Evolutionary conservation across 176 grass and related monocot genomes (phyloP).

Genomic region (Luzula sylvatica): DNA sequence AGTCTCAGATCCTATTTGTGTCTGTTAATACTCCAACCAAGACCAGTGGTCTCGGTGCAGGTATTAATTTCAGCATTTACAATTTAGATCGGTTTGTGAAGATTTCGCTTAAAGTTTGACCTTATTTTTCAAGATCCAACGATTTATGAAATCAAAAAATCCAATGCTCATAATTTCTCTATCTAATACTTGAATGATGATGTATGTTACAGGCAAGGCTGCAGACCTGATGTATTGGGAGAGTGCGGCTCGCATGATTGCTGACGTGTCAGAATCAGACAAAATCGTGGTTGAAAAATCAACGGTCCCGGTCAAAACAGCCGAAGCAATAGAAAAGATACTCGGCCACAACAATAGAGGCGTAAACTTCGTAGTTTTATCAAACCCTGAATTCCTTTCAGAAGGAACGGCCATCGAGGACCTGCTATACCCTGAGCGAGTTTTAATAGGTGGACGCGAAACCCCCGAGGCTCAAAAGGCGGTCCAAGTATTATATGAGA

Average conservation of each 20-base stretch:
- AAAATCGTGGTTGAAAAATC: slow-evolving; percentile 95
- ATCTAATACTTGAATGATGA: too few species aligned
- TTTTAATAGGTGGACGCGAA: slow-evolving; percentile 80
- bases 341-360: slow-evolving; percentile 78
- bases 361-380: slow-evolving; percentile 80
- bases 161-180: too few species aligned
- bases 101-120: too few species aligned
- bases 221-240: slow-evolving; percentile 90
- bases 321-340: slow-evolving; percentile 88
- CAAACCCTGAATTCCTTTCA: slow-evolving; percentile 81
- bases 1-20: slow-evolving; percentile 72
- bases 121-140: too few species aligned
- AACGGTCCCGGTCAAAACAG: slow-evolving; percentile 88
- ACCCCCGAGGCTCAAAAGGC: slow-evolving; percentile 48
- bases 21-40: slow-evolving; percentile 86
- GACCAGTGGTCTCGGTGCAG: slow-evolving; percentile 68
- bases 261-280: slow-evolving; percentile 72
- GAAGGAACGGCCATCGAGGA: slow-evolving; percentile 73
- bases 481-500: slow-evolving; percentile 47
- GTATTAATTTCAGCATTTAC: slow-evolving; percentile 6
- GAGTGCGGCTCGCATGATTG: slow-evolving; percentile 79
- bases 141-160: too few species aligned
- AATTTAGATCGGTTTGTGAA: too few species aligned
- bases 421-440: slow-evolving; percentile 70
- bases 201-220: slow-evolving; percentile 41